phyloP scores from a whole-genome alignment of 306 rosid genomes.

The Arachis stenosperma region DNA sequence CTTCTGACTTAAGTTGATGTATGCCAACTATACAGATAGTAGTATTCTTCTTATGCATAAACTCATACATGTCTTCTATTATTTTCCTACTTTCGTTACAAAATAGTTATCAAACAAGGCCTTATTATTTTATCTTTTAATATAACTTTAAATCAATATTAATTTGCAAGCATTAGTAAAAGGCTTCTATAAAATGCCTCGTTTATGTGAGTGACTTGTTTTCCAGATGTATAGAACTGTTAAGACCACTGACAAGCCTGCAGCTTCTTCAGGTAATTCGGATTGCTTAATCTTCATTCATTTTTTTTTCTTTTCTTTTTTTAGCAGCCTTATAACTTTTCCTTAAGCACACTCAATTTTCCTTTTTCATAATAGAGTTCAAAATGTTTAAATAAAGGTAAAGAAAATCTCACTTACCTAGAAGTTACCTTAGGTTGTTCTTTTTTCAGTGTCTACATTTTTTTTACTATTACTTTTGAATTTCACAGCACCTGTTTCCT shows the following conservation, averaged over 20 bases:
- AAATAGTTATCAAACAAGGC: no score
- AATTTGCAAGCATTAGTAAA: conserved; percentile 15
- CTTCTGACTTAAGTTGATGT: no score
- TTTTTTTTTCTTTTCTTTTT: conserved; percentile 14
- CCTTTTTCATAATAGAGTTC: not conserved
- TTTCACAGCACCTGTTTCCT: conserved; percentile 16
- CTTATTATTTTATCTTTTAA: no score
- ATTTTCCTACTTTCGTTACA: no score
- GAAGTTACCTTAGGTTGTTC: conserved; percentile 1
- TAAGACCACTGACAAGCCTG: conserved; percentile 94
- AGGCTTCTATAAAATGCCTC: conserved; percentile 20
- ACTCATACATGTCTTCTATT: no score
- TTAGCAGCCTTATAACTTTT: conserved; percentile 43
- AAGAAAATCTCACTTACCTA: conserved; percentile 21
- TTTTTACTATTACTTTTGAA: conserved; percentile 27
- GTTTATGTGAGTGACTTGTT: conserved; percentile 21
- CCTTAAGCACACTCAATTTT: conserved; percentile 19
- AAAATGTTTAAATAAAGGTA: not conserved
- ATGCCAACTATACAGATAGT: no score
- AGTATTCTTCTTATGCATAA: no score
- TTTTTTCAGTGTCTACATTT: conserved; percentile 31
- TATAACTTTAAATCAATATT: no score
- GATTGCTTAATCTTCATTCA: conserved; percentile 49
- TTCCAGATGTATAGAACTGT: conserved; percentile 95
- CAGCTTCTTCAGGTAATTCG: conserved; percentile 96